Conservation (phyloP, 208 protist species). For the Naegleria fowleri region DNA sequence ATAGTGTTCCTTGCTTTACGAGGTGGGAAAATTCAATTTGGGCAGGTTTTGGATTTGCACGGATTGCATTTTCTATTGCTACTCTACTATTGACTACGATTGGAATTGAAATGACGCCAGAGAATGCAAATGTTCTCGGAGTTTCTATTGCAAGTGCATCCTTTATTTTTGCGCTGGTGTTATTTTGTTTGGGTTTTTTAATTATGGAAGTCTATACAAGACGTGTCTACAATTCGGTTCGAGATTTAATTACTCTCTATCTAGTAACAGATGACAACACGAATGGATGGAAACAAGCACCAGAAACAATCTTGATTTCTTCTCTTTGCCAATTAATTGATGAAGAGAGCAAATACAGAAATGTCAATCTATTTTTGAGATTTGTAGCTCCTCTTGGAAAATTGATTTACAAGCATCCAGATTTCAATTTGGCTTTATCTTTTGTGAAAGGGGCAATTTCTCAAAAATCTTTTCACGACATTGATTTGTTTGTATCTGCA, state of each 20-base stretch:
- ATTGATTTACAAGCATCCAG: background rate
- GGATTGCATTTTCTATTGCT: background rate
- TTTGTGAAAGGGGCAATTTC: background rate
- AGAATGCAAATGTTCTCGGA: background rate
- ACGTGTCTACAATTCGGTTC: background rate
- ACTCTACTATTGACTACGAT: background rate
- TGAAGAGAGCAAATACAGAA: background rate
- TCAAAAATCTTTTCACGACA: background rate
- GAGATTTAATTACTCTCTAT: background rate
- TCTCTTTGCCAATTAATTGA: background rate
- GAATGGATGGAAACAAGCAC: background rate
- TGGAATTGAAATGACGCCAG: background rate
- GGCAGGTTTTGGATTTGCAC: background rate
- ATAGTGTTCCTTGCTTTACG: background rate
- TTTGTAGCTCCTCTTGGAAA: background rate
- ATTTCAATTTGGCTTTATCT: background rate
- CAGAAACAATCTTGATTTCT: background rate
- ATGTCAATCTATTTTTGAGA: background rate
- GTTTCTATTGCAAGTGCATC: background rate
- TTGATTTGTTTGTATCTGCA: background rate
- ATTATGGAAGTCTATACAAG: slow-evolving; percentile 6
- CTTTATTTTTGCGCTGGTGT: background rate
- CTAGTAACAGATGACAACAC: background rate
- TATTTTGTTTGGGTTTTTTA: background rate
- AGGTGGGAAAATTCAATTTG: background rate